Conservation (phyloP, 768 basidiomycete species). For the Termitomyces bulborhizus region DNA sequence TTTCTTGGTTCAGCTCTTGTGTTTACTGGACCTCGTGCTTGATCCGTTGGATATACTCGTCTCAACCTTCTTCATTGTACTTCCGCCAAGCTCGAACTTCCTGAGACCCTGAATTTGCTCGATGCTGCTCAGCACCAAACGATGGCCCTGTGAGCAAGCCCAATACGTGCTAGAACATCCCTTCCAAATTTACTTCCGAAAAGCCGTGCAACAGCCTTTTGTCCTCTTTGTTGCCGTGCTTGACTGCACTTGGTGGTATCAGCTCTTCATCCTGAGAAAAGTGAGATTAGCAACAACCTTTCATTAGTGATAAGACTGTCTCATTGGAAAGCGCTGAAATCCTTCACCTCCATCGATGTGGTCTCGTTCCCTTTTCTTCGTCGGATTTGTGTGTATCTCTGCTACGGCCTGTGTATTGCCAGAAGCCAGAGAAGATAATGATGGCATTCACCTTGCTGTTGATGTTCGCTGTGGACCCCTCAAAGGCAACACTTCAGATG, state of each 20-base stretch:
- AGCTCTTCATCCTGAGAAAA: neutral
- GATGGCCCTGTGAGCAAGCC: neutral
- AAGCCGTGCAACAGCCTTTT: neutral
- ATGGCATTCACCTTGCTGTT: conserved; percentile 39
- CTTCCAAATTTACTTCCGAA: neutral
- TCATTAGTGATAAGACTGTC: neutral
- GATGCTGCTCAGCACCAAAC: neutral
- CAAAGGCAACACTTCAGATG: conserved; percentile 32
- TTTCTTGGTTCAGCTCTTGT: neutral
- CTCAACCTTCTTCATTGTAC: neutral
- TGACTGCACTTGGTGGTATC: neutral
- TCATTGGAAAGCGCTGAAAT: neutral
- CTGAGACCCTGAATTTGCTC: neutral
- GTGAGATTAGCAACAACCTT: neutral
- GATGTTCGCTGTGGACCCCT: conserved; percentile 37
- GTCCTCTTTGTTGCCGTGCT: neutral
- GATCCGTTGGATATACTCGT: neutral
- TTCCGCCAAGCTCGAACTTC: neutral
- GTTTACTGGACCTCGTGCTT: neutral
- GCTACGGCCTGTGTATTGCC: neutral
- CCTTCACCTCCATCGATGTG: neutral
- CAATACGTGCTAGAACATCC: neutral
- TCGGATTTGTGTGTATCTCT: neutral
- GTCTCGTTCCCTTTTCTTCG: neutral
- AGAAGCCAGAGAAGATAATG: conserved; percentile 10